Evolutionary conservation across 192 early-diverging fungal genomes (phyloP), one percentile per base, ranked within the genome.

Genomic region (Chytriomyces sp.): DNA sequence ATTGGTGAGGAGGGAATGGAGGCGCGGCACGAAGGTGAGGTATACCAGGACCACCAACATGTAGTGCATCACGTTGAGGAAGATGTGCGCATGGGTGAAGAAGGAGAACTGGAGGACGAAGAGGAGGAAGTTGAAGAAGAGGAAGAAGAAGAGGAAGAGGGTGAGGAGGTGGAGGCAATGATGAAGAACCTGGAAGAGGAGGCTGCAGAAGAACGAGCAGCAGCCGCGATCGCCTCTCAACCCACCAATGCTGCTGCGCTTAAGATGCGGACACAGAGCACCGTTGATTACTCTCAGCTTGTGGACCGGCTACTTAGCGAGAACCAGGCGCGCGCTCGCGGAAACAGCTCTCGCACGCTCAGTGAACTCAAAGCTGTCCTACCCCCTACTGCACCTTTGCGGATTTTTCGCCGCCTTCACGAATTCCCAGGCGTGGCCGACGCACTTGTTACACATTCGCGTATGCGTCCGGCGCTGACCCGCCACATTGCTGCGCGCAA

Each of bases 131-230:
- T 31, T 19, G 58, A 62, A 38, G 28, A 28, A 3, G 39, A 52
- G 37, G 64, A 64, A 22, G 73, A 66, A 37, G 74, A 73, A 39
- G 30, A 25, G 0, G 64, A 68, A 31, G 62, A 75, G 31, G 54
- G 67, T 25, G 75, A 75, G 10, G 60, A 55, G 22, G 66, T 74
- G 28, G 75, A 74, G 41, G 60, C 31, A 26, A 41, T 40, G 75
- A 77, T 55, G 72, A 53, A 34, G 32, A 67, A 75, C 44, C 22
- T 70, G 33, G 68, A 70, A 39, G 68, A 70, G 5, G 56, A 70
- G 28, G 68, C 8, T 3, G 68, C 68, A 3, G 54, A 14, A 74
- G 36, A 66, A 5, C n/a, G n/a, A n/a, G n/a, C n/a, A 7, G 63
- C 63, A 25, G 49, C 66, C 4, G 66, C 52, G 7, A 34, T 17